A percentile compares a stretch with the other conserved stretches of the same genome.
phyloP scores from a whole-genome alignment of 2,329 filamentous ascomycete genomes.

The Lachnellula cervina region DNA sequence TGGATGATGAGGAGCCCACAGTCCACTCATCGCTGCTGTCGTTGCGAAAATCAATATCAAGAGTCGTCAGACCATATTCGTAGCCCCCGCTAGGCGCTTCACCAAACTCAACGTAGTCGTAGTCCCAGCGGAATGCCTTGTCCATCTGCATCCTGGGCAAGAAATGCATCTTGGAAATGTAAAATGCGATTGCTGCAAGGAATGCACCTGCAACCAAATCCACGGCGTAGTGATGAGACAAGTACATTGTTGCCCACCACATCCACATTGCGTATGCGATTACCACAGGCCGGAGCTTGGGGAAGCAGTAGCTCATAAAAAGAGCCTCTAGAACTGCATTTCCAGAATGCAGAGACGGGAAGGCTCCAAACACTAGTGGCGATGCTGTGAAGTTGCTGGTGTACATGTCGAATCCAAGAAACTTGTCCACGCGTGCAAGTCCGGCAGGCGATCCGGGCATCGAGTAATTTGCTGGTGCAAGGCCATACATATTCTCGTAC shows the following conservation, averaged over 20 bases:
- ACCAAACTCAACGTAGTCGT: conserved; percentile 86
- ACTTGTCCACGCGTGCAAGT: conserved; percentile 78
- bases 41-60: conserved; percentile 24
- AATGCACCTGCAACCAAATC: conserved; percentile 85
- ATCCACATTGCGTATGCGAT: conserved; percentile 85
- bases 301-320: conserved; percentile 92
- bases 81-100: conserved; percentile 54
- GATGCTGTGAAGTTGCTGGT: conserved; percentile 88
- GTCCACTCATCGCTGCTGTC: conserved; percentile 84
- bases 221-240: conserved; percentile 94
- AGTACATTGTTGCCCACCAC: conserved; percentile 98
- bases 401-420: conserved; percentile 90
- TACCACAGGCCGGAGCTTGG: conserved; percentile 73
- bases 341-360: conserved; percentile 87
- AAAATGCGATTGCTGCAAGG: conserved; percentile 73
- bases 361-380: conserved; percentile 89
- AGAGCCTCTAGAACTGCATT: conserved; percentile 85
- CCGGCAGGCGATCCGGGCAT: conserved; percentile 88
- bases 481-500: conserved; percentile 91
- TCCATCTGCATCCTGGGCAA: conserved; percentile 76
- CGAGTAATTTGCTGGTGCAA: conserved; percentile 87
- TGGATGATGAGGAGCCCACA: conserved; percentile 68
- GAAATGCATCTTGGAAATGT: conserved; percentile 73
- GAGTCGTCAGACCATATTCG: conserved; percentile 42
- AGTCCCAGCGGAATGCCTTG: conserved; percentile 89